Evolutionary conservation across 768 basidiomycete genomes (phyloP).

Genomic region (Pholiota molesta): DNA sequence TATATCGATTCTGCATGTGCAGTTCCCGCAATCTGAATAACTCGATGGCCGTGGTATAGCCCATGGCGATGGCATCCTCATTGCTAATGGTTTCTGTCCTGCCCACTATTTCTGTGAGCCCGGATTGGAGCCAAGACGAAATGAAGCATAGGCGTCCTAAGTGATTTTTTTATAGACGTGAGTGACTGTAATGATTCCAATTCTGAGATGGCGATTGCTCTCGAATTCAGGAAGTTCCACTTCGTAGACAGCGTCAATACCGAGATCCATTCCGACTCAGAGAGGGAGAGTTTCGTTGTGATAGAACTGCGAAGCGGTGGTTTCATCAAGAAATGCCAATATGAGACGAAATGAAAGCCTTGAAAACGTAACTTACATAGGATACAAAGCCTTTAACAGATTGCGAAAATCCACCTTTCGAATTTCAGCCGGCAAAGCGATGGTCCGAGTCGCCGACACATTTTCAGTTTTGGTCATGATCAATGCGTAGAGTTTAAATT

Average conservation of each 20-base stretch:
- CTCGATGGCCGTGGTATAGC: neutral
- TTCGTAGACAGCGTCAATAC: neutral
- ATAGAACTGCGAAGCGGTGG: neutral
- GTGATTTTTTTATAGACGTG: neutral
- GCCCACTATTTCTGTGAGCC: neutral
- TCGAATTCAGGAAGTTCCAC: neutral
- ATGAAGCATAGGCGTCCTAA: neutral
- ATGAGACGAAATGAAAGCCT: neutral
- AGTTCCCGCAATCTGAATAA: neutral
- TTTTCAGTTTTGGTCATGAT: neutral
- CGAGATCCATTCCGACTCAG: neutral
- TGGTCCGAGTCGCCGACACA: neutral
- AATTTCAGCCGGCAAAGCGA: slow-evolving; percentile 4
- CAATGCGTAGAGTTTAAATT: slow-evolving; percentile 5
- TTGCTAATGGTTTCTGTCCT: neutral
- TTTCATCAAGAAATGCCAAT: too few relatives aligned
- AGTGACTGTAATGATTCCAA: neutral
- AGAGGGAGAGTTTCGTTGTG: neutral
- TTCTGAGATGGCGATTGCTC: neutral
- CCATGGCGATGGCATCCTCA: neutral
- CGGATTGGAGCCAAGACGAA: neutral
- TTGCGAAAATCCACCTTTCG: slow-evolving; percentile 7
- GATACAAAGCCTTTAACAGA: slow-evolving; percentile 14
- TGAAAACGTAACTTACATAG: neutral
- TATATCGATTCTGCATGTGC: neutral